Evolutionary conservation across 306 rosid species (phyloP), one percentile per base, ranked within the genome.

Genomic region (Cucumis hystrix): DNA sequence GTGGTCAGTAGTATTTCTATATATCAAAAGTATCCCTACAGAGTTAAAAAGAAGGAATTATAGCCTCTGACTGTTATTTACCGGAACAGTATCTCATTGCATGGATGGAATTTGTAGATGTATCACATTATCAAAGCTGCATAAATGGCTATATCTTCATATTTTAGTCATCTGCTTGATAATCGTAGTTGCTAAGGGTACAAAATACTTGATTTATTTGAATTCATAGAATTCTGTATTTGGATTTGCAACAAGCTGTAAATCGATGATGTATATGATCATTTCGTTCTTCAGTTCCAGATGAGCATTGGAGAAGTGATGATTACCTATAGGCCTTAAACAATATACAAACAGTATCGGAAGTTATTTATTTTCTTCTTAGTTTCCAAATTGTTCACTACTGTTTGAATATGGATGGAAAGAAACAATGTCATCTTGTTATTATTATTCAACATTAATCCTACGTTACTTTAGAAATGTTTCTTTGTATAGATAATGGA

Each of bases 21-120:
- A 76, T 89, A 95, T 85, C 99, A 92, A 85, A 95, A 92, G 84
- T 90, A 90, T 83, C 97, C 97, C 13, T 87, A 89, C 84, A 88
- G 23, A 74, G 80, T 87, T 77, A 91, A 88, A 77, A 86, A 84
- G 89, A 95, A 95, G 86, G 90, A 88, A 82, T 25, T 75, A 1
- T 95, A 86, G 80, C 76, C 66, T 65, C 45, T 77, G 56, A 15
- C 75, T 59, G 5, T 74, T 16, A 13, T 30, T 78, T 37, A 78
- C 55, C 37, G 3, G 75, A 45, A 39, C 61, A 60, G 35, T 23
- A 49, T 52, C 64, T 55, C 58, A 21, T 37, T 23, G 68, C 51
- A 77, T 75, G 81, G 70, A 79, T 77, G 75, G 83, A 84, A 81
- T 18, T 82, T 66, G 84, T 86, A 83, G 78, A 85, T 85, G 84